Percentiles rank a stretch among this genome's conserved stretches.
Evolutionary conservation across 345 rosid genomes (phyloP).

Genomic region (Bruguiera sexangula): DNA sequence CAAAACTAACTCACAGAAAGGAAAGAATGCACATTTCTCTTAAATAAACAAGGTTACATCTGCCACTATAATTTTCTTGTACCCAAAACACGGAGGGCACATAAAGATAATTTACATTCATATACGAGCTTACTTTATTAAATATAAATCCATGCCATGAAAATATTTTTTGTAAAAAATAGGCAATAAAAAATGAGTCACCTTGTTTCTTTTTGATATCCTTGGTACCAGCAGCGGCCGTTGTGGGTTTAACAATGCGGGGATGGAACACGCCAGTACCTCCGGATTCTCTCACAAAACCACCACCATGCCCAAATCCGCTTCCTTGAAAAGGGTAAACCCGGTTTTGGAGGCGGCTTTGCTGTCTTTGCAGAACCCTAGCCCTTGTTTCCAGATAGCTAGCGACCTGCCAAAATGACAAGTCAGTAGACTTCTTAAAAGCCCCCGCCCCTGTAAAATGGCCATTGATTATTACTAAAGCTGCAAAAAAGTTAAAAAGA

Average conservation of each 20-base stretch:
- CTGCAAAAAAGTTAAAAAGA: slow-evolving; percentile 13
- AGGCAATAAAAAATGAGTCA: slow-evolving; percentile 2
- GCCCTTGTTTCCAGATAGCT: slow-evolving; percentile 20
- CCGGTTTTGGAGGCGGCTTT: slow-evolving; percentile 27
- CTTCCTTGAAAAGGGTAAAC: slow-evolving; percentile 13
- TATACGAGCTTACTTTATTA: neutral
- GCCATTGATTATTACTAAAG: slow-evolving; percentile 5
- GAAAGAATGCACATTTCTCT: no score
- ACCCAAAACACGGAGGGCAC: neutral
- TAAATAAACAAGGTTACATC: no score
- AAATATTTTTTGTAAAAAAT: no score
- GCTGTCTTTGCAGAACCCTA: slow-evolving; percentile 27
- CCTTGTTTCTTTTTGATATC: slow-evolving; percentile 28
- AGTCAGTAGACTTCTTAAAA: neutral
- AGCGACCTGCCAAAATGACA: slow-evolving; percentile 25
- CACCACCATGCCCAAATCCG: slow-evolving; percentile 12
- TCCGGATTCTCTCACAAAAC: slow-evolving; percentile 34
- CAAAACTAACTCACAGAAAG: no score
- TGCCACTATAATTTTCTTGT: no score
- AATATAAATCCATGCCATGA: neutral
- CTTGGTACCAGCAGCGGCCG: neutral
- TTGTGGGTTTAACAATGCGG: slow-evolving; percentile 21
- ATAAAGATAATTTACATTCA: neutral
- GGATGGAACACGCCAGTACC: slow-evolving; percentile 64
- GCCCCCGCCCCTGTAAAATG: neutral